Percentiles rank a stretch among this genome's conserved stretches.
Evolutionary conservation across 768 basidiomycete species (phyloP).

Genomic region (Boletus tylopilopsis): DNA sequence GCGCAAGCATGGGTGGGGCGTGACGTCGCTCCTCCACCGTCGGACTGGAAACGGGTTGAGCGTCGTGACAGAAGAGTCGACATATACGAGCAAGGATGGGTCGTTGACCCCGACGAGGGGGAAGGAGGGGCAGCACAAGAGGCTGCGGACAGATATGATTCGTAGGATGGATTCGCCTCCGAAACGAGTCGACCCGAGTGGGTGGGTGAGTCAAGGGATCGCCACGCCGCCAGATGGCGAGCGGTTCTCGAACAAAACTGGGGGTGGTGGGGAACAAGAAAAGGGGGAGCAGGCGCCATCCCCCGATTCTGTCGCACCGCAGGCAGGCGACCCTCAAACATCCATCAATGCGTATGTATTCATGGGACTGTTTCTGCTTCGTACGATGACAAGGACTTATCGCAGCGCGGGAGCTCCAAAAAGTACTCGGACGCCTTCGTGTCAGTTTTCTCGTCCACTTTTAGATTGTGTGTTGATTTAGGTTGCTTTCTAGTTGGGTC

Average conservation of each 20-base stretch:
- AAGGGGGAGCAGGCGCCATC: slow-evolving; percentile 4
- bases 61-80: slow-evolving; percentile 21
- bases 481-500: slow-evolving; percentile 9
- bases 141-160: slow-evolving; percentile 71
- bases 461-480: background rate
- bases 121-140: slow-evolving; percentile 27
- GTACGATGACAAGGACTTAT: slow-evolving; percentile 15
- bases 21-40: slow-evolving; percentile 33
- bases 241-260: slow-evolving; percentile 9
- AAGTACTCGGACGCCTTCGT: background rate
- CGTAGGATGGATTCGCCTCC: slow-evolving; percentile 66
- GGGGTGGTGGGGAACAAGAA: slow-evolving; percentile 2
- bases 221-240: slow-evolving; percentile 26
- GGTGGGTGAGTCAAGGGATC: slow-evolving; percentile 55
- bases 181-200: slow-evolving; percentile 69
- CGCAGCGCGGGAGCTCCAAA: slow-evolving; percentile 35
- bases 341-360: slow-evolving; percentile 8
- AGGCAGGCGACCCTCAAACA: background rate
- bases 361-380: background rate
- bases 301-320: slow-evolving; percentile 2
- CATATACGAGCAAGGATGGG: slow-evolving; percentile 12
- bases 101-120: slow-evolving; percentile 9
- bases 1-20: slow-evolving; percentile 24
- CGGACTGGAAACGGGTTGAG: slow-evolving; percentile 19
- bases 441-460: slow-evolving; percentile 8